A percentile compares a stretch with the other conserved stretches of the same genome.
Conservation (phyloP, 2,329 filamentous ascomycete species). For the Alternaria rosae region DNA sequence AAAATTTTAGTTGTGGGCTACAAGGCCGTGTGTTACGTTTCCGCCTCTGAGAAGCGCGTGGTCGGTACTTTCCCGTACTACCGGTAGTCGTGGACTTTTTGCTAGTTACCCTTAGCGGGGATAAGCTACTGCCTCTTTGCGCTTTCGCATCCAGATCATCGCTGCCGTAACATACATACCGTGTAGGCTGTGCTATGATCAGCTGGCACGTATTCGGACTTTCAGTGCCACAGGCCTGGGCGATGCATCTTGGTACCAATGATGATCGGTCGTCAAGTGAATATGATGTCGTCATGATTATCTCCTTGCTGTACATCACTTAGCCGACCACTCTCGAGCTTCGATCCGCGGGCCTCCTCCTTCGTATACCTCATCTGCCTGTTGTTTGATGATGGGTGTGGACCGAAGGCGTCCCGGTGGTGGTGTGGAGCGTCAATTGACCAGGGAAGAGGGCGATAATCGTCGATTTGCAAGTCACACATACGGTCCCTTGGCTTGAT, state of each 20-base stretch:
- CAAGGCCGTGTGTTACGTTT: neutral
- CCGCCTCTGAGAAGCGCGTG: neutral
- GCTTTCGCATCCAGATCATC: neutral
- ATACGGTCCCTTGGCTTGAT: neutral
- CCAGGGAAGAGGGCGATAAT: neutral
- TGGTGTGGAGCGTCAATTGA: neutral
- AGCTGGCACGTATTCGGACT: neutral
- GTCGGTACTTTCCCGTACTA: neutral
- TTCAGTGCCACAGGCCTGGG: constrained; percentile 1
- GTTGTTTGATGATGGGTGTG: neutral
- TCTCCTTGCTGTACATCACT: neutral
- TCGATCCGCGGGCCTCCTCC: neutral
- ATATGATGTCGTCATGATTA: neutral
- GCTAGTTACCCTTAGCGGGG: neutral
- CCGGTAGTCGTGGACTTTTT: neutral
- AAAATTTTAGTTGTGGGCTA: neutral
- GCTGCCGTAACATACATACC: neutral
- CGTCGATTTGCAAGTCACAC: neutral
- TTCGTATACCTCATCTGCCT: neutral
- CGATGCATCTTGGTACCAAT: neutral
- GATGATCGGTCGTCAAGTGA: neutral
- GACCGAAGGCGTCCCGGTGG: neutral
- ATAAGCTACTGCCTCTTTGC: neutral
- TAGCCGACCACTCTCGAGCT: neutral
- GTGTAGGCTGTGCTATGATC: neutral